Evolutionary conservation across 2,329 filamentous ascomycete species (phyloP).

Genomic region (Apiospora aurea): DNA sequence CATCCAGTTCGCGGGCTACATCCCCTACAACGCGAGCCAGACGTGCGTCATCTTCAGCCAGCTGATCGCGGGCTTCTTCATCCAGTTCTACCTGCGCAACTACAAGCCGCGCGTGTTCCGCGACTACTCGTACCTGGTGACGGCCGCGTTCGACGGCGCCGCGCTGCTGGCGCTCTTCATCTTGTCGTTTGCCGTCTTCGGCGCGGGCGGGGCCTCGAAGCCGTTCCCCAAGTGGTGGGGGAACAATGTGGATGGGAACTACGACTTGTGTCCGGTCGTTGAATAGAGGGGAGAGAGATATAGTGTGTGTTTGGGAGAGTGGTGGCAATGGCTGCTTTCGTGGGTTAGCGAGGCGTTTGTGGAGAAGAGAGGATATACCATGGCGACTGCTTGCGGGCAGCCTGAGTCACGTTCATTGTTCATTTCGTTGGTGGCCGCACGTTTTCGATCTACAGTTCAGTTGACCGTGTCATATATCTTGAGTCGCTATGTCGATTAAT

Average conservation of each 20-base stretch:
- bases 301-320: too few species aligned
- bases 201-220: slow-evolving; percentile 51
- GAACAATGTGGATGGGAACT: slow-evolving; percentile 56
- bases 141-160: slow-evolving; percentile 61
- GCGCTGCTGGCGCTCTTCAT: slow-evolving; percentile 57
- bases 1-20: slow-evolving; percentile 60
- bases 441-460: background rate
- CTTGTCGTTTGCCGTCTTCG: slow-evolving; percentile 63
- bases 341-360: slow-evolving; percentile 8
- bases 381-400: background rate
- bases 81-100: slow-evolving; percentile 61
- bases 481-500: background rate
- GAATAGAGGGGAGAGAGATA: too few species aligned
- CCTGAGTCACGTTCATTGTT: background rate
- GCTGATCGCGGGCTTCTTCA: slow-evolving; percentile 53
- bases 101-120: slow-evolving; percentile 58
- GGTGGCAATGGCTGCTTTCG: too few species aligned
- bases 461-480: background rate
- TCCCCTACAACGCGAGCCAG: slow-evolving; percentile 62
- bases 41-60: slow-evolving; percentile 61
- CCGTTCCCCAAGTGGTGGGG: slow-evolving; percentile 63
- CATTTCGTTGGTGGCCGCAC: background rate
- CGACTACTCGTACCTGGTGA: slow-evolving; percentile 60
- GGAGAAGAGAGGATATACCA: background rate
- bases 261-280: slow-evolving; percentile 53